Evolutionary conservation across 495 filamentous ascomycete genomes (phyloP).

Genomic region (Xylaria cubensis): DNA sequence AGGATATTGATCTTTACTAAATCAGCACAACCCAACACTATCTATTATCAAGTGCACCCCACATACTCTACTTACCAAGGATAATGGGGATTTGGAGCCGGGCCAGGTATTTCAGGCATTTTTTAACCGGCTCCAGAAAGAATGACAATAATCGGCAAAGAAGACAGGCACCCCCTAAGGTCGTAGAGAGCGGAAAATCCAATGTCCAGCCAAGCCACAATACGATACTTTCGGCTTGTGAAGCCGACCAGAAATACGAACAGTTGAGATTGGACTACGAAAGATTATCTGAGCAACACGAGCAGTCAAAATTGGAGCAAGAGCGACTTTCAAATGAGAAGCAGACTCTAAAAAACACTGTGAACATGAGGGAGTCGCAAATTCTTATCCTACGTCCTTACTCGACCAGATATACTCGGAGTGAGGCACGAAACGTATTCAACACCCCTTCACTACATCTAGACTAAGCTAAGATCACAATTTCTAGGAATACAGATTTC

Average conservation of each 20-base stretch:
- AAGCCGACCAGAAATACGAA: not conserved
- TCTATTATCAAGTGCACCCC: not conserved
- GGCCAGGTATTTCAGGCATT: too few relatives aligned
- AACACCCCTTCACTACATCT: not conserved
- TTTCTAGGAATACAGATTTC: not conserved
- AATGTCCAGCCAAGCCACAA: not conserved
- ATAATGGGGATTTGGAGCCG: not conserved
- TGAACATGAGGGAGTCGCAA: not conserved
- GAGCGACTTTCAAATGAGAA: not conserved
- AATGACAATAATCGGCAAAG: not conserved
- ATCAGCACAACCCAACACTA: not conserved
- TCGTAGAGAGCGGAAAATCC: not conserved
- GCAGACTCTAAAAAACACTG: not conserved
- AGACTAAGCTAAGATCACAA: not conserved
- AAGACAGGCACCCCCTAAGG: not conserved
- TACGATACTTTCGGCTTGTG: not conserved
- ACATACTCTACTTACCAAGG: not conserved
- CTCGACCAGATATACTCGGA: not conserved
- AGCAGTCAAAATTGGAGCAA: not conserved
- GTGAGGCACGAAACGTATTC: not conserved
- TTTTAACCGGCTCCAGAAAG: not conserved
- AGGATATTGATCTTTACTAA: not conserved
- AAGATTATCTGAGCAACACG: not conserved
- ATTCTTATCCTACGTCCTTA: not conserved
- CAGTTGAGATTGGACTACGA: not conserved